Base-by-base conservation (phyloP, 106 monocot genomes). In the Gastrodia elata region DNA sequence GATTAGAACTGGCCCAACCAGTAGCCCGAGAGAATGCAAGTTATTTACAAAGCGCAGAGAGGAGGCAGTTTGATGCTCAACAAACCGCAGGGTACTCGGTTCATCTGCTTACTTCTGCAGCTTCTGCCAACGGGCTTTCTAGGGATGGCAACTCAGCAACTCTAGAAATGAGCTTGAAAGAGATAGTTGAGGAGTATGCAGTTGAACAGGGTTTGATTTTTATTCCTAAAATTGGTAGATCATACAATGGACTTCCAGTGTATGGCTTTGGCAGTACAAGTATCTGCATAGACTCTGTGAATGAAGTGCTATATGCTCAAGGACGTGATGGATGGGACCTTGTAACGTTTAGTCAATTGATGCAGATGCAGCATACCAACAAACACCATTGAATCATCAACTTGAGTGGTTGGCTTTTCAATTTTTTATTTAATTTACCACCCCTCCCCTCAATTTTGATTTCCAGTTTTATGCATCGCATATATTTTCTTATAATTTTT, bases 251-350 rank as follows among this genome's bases (percentile, higher is more conserved):
- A 61, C 75, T 89, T 72, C 92, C 85, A 28, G 87, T 96, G 2
- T 96, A 96, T 86, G 90, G 85, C 49, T 96, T 96, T 83, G 95
- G 92, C 39, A 90, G 72, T 28, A 68, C 86, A 2, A 92, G 87
- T 73, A 83, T 96, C 72, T 92, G 89, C 73, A 82, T 96, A 36
- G 95, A 96, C 70, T 82, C 92, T 44, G 76, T 87, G 68, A 92
- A 87, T 38, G 81, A 83, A 44, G 70, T 90, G 39, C 43, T 96
- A 18, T 96, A 80, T 78, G 95, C 95, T 8, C 92, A 92, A 77
- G 82, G 78, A 52, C 73, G 70, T 13, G 88, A 88, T 56, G 86
- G 87, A 46, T 96, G 92, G 95, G 72, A 56, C 71, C 82, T 85
- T 24, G 90, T 96, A 0, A 74, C 87, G 26, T 81, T 96, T 25